Evolutionary conservation across 2,329 filamentous ascomycete species (phyloP), one percentile per base, ranked within the genome.

Genomic region (Coniochaeta hoffmannii): DNA sequence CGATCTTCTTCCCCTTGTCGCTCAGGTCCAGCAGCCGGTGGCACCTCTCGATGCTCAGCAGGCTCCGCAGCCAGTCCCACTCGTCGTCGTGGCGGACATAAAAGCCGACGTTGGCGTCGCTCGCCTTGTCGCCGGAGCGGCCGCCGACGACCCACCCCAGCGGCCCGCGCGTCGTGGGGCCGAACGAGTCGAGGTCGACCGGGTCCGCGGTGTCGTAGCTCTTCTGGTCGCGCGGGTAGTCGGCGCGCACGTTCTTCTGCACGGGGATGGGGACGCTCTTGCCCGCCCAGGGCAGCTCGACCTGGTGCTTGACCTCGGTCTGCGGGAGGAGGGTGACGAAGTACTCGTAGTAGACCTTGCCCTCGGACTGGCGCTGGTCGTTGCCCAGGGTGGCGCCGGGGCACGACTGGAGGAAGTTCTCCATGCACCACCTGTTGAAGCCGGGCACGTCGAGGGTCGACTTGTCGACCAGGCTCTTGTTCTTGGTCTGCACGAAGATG

Each of bases 21-120:
- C 72, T 69, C 17, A 68, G 64, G 0, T 67, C 71, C 41, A 73
- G 61, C 1, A 73, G 54, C 12, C 64, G 64, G 26, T 69, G 65
- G 50, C 79, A 58, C 8, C 66, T 71, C 1, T 65, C 62, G 9
- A 67, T 62, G 0, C 68, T 76, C 60, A 79, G 63, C 8, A 76
- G 36, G 1, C 66, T 66, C 26, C 72, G 66, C 9, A 77, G 58
- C 74, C 74, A 77, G 3, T 72, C 66, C 57, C 71, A 79, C 58
- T 77, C 74, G 41, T 76, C 71, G 0, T 63, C 62, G 15, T 70
- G 58, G 2, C 71, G 64, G 2, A 76, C 72, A 59, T 74, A 81
- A 58, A 77, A 71, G 1, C 74, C 74, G 3, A 75, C 68, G 46
- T 76, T 77, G 24, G 66, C 68, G 58, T 77, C 71, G 0, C 69